Conservation (phyloP, 2,329 filamentous ascomycete species). For the Fonsecaea monophora region DNA sequence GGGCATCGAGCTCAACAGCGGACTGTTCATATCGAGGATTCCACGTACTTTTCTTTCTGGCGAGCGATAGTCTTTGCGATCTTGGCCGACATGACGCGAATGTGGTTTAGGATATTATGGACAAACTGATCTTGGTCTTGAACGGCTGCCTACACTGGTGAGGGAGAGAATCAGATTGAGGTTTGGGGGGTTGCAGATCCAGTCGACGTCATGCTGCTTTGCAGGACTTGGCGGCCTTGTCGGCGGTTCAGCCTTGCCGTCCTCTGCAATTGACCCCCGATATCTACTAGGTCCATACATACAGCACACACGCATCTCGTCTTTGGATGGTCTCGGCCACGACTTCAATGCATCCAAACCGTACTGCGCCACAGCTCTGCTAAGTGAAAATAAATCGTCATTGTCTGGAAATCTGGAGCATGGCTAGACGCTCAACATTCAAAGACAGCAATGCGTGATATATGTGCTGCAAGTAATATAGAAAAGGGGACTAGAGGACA, state of each 20-base stretch:
- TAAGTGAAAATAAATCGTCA: conserved; percentile 13
- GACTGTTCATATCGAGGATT: not conserved
- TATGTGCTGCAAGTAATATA: conserved; percentile 17
- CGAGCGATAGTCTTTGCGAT: conserved; percentile 75
- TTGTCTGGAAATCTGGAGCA: conserved; percentile 12
- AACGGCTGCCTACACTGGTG: not conserved
- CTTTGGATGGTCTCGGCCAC: not conserved
- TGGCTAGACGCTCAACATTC: conserved; percentile 12
- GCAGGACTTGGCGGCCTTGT: conserved; percentile 5
- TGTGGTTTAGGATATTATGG: not conserved
- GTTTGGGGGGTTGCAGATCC: not conserved
- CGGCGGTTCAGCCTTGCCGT: conserved; percentile 10
- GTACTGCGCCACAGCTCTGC: not conserved
- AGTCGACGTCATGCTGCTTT: conserved; percentile 7
- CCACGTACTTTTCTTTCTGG: conserved; percentile 74
- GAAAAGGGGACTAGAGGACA: not conserved
- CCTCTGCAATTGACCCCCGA: not conserved
- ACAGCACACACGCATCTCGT: too few relatives aligned
- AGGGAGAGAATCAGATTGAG: not conserved
- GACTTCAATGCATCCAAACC: not conserved
- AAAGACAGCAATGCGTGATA: conserved; percentile 10
- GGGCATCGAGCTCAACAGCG: not conserved
- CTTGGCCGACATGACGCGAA: conserved; percentile 54
- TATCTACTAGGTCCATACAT: not conserved
- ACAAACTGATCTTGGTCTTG: not conserved